Evolutionary conservation across 2,329 filamentous ascomycete species (phyloP).

Genomic region (Epichloe aotearoae): DNA sequence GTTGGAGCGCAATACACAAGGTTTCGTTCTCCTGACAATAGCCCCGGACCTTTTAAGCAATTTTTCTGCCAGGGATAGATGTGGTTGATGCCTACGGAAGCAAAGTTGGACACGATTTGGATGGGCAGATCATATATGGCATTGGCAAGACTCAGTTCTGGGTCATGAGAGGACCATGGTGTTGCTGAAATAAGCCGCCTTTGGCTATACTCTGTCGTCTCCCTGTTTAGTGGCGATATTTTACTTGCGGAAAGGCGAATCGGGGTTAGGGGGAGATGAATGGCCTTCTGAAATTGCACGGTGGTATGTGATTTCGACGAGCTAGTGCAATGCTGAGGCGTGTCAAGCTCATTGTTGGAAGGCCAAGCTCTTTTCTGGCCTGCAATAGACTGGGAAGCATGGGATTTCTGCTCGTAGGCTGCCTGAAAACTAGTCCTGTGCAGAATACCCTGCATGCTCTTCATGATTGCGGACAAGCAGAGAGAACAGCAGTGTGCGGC

Average conservation of each 20-base stretch:
- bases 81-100: conserved; percentile 50
- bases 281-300: conserved; percentile 21
- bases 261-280: conserved; percentile 18
- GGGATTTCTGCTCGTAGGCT: conserved; percentile 25
- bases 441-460: conserved; percentile 26
- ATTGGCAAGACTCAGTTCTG: conserved; percentile 48
- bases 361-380: conserved; percentile 34
- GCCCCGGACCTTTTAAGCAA: conserved; percentile 53
- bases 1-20: conserved; percentile 72
- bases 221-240: conserved; percentile 25
- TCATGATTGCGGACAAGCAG: conserved; percentile 17
- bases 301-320: conserved; percentile 3
- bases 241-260: conserved; percentile 27
- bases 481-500: background rate
- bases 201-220: conserved; percentile 43
- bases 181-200: conserved; percentile 38
- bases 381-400: conserved; percentile 26
- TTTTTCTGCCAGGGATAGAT: conserved; percentile 74
- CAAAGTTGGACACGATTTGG: conserved; percentile 50
- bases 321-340: background rate
- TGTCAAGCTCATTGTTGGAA: conserved; percentile 11
- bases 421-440: conserved; percentile 40
- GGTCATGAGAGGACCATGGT: conserved; percentile 36
- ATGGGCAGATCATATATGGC: conserved; percentile 48
- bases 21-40: conserved; percentile 52